Conservation (phyloP, 192 early-diverging fungal genomes). For the Coemansia reversa region DNA sequence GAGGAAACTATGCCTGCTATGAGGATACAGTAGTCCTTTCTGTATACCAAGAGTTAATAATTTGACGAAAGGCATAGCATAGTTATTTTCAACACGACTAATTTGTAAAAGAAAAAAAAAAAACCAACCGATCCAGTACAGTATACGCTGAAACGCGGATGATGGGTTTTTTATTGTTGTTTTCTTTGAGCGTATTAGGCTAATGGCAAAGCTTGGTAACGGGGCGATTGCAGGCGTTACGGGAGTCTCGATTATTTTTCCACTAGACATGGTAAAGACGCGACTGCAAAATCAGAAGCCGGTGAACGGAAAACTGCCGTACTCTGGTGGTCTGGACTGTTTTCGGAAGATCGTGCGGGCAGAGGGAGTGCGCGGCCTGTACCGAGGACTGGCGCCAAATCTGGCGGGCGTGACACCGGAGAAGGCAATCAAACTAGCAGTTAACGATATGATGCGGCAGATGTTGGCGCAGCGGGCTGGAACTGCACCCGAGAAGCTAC, state of each 20-base stretch:
- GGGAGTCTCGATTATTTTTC: conserved; percentile 62
- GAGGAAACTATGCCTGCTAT: neutral
- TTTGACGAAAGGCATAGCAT: too few relatives aligned
- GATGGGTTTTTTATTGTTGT: neutral
- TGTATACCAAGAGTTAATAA: too few relatives aligned
- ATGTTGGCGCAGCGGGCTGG: conserved; percentile 64
- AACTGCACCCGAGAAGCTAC: conserved; percentile 36
- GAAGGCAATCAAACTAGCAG: conserved; percentile 74
- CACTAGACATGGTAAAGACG: conserved; percentile 73
- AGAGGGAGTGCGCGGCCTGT: conserved; percentile 88
- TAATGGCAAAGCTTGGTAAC: conserved; percentile 56
- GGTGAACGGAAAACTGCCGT: conserved; percentile 56
- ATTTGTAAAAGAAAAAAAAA: neutral
- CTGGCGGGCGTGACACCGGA: conserved; percentile 92
- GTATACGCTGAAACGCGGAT: neutral
- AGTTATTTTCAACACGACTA: too few relatives aligned
- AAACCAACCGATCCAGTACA: neutral
- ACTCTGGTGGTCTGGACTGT: conserved; percentile 65
- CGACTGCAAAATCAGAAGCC: conserved; percentile 63
- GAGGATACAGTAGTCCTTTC: too few relatives aligned
- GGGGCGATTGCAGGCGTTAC: conserved; percentile 63
- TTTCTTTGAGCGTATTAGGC: conserved; percentile 6
- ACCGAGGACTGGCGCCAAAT: conserved; percentile 91
- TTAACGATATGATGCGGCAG: conserved; percentile 60
- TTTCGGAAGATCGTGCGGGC: conserved; percentile 80